Base-by-base conservation (phyloP, 768 basidiomycete genomes). In the Mycena kentingensis region DNA sequence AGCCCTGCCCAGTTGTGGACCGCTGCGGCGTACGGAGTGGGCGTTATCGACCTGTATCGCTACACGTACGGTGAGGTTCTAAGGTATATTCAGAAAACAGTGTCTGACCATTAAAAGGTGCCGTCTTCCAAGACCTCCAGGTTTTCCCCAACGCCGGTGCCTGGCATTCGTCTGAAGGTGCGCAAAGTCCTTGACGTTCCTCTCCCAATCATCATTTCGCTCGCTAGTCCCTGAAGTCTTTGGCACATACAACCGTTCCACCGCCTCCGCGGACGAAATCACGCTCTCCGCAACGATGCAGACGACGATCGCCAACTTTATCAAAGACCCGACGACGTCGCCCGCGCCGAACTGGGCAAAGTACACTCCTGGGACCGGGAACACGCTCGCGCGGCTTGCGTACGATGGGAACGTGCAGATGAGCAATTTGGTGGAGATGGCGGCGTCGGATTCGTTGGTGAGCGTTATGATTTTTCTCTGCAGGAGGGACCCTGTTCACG, bases 91-190 rank as follows among this genome's bases (percentile, higher is more conserved):
- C 8, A 5, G 13, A 35, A 6, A 18, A 29, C 26, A 8, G 15
- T 38, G 4, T 29, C 16, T 25, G 10, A 43, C 10, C 31, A 8
- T 26, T 16, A 25, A 10, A 28, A 59, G 58, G 58, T 21, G 58
- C 58, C 3, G 58, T 59, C 11, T 64, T 62, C 29, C 41, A 61
- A 16, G 61, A 64, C 41, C 49, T 62, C 3, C 61, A 64, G 34
- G 26, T 28, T n/a, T 64, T 64, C 47, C 63, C 63, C 22, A 55
- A 55, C 28, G 61, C 61, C 8, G 63, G 63, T 16, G 63, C 63
- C 6, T 64, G 61, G 61, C 63, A 64, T 55, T 57, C 61, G 0
- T 52, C 63, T 12, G 63, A 64, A 47, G 27, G 63, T 64, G 11
- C 3, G 55, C 52, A 29, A 12, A 1, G 3, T 26, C 3, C 18